These are phyloP conservation scores for Chrysophaeum taylorii DNA, from an alignment of 352 stramenopile genomes.

Conservation along the genomic window DNA sequence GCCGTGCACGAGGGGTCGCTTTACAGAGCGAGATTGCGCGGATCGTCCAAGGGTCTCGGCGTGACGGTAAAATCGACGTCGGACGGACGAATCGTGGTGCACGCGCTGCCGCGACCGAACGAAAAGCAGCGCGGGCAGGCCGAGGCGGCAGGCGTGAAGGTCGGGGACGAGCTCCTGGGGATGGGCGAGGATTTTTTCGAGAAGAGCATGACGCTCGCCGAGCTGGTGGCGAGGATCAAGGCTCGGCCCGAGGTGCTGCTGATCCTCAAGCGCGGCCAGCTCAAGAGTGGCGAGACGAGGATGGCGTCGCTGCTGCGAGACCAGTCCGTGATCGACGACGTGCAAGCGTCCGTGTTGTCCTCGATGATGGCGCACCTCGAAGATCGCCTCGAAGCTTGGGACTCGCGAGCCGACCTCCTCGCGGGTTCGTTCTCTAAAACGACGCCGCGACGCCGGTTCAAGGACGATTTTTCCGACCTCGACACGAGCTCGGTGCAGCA, in stretches of 20 bases:
- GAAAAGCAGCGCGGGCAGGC: not conserved
- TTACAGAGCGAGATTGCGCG: not conserved
- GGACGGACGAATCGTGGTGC: not conserved
- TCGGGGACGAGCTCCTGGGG: slow-evolving; percentile 6
- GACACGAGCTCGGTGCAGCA: not conserved
- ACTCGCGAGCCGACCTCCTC: not conserved
- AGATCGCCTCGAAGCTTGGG: not conserved
- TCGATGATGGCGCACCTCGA: not conserved
- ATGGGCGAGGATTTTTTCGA: not conserved
- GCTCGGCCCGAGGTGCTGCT: not conserved
- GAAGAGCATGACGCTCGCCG: not conserved
- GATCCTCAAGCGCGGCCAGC: not conserved
- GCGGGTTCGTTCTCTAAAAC: no score
- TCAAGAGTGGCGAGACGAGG: not conserved
- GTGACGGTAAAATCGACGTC: not conserved
- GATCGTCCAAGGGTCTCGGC: not conserved
- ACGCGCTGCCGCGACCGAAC: slow-evolving; percentile 3
- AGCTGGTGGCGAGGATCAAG: not conserved
- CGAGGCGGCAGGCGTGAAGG: not conserved
- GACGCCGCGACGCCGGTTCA: not conserved
- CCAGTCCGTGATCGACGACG: slow-evolving; percentile 4
- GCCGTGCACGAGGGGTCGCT: not conserved
- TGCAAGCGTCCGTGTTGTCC: not conserved
- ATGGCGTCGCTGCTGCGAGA: not conserved
- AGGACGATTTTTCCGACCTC: not conserved